These are phyloP conservation scores for Saccharomyces mikatae DNA, from an alignment of 805 yeast genomes.

Conservation along the genomic window DNA sequence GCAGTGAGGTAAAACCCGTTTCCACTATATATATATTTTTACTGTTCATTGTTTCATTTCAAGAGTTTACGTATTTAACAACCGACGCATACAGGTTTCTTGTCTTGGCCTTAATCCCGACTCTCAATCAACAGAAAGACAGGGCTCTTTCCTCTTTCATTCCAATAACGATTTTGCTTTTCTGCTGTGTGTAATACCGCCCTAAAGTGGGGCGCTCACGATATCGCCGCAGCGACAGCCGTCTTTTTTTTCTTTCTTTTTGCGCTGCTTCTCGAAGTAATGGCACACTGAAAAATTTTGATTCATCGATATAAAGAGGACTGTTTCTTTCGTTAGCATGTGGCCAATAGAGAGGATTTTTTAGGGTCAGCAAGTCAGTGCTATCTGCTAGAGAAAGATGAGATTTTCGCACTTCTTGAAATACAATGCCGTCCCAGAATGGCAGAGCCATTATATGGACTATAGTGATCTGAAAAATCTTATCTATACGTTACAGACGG, in stretches of 20 bases:
- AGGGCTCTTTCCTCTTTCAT: not conserved
- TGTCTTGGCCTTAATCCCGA: not conserved
- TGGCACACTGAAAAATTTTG: not conserved
- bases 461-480: conserved; percentile 49
- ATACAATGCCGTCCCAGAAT: conserved; percentile 68
- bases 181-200: not conserved
- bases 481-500: conserved; percentile 44
- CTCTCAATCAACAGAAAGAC: not conserved
- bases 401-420: conserved; percentile 57
- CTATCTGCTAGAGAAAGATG: conserved; percentile 31
- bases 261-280: not conserved
- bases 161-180: not conserved
- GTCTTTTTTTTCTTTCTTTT: not conserved
- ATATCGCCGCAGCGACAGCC: not conserved
- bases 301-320: not conserved
- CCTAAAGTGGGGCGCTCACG: not conserved
- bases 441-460: conserved; percentile 73
- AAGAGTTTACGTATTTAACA: not conserved
- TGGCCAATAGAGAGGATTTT: not conserved
- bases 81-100: not conserved
- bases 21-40: no score
- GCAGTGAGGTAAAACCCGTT: not conserved
- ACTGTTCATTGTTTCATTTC: not conserved
- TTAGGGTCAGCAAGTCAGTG: not conserved
- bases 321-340: not conserved